These are phyloP conservation scores for Metarhizium sp. DNA, from an alignment of 2,329 filamentous ascomycete genomes.

Conservation along the genomic window DNA sequence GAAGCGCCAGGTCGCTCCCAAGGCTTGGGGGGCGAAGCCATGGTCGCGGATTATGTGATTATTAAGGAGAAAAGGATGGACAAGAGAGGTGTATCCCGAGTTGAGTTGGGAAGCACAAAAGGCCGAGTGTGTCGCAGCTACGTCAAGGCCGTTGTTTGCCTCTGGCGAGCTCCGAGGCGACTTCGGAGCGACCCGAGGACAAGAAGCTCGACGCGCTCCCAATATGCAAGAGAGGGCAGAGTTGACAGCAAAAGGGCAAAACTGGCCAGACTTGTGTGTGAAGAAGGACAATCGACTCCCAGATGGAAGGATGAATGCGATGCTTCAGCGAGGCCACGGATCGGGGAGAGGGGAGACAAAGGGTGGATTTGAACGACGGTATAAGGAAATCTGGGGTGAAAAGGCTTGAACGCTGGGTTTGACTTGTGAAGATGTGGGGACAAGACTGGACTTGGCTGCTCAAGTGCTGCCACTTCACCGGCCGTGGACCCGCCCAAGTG, in stretches of 20 bases:
- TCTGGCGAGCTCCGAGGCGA: not conserved
- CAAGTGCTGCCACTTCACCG: too few species aligned
- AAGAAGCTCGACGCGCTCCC: not conserved
- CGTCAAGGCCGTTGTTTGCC: not conserved
- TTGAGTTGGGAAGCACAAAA: not conserved
- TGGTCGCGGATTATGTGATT: constrained; percentile 16
- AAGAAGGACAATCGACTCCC: not conserved
- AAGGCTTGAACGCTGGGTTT: not conserved
- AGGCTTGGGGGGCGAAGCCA: constrained; percentile 87
- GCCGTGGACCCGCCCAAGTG: too few species aligned
- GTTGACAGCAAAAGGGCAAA: not conserved
- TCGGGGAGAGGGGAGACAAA: not conserved
- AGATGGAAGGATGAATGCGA: not conserved
- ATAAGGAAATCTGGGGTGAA: not conserved
- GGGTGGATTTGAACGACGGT: not conserved
- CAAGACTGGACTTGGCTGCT: not conserved
- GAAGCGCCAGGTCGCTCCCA: constrained; percentile 77
- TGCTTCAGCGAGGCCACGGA: not conserved
- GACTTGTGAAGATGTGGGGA: constrained; percentile 2
- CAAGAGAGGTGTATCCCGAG: not conserved
- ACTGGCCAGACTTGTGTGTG: not conserved
- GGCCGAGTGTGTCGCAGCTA: constrained; percentile 1
- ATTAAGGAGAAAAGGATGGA: not conserved
- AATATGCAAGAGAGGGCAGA: not conserved
- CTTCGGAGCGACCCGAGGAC: constrained; percentile 1